Base-by-base conservation (phyloP, 345 rosid genomes). In the Geranium rotundifolium region DNA sequence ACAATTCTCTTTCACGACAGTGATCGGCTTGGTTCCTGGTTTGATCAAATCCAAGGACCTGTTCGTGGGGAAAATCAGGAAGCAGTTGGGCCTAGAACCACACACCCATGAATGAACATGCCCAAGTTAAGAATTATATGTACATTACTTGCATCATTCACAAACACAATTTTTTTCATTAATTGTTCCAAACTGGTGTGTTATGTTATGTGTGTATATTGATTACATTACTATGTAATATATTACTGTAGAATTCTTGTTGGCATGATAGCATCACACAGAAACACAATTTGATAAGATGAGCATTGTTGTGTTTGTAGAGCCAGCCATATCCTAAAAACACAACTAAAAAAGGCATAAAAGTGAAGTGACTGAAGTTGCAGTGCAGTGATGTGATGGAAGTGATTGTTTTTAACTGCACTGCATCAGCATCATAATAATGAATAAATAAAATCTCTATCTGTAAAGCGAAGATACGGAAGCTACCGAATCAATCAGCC, bases 61-160 rank as follows among this genome's bases (percentile, higher is more conserved):
- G 70, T 87, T 87, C 58, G 90, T 90, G 27, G 85, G 89, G 41
- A 90, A 73, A 74, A 85, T 90, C 1, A 84, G 97, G 79, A 82
- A 81, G 73, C 27, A 71, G 39, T 63, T 79, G 77, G 90, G 90
- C 2, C 72, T 82, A 66, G 61, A 69, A 61, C 64, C 85, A 34
- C 41, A 34, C 4, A 34, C 41, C 14, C 50, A 41, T 41, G 50
- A 41, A 41, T 41, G 50, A 41, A 41, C 50, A 41, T 41, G 50
- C 50, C 50, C 10, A 9, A 41, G 14, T 41, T 41, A 12, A 41
- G 50, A 41, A 12, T 41, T 41, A 41, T 41, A 41, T 41, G 50
- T 5, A 4, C 9, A 41, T 41, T n/a, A n/a, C 1, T 41, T 41
- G 37, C 37, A 31, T 31, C 37, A 31, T 31, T 31, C 3, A 31